Base-by-base conservation (phyloP, 345 rosid genomes). In the Clausena lansium region DNA sequence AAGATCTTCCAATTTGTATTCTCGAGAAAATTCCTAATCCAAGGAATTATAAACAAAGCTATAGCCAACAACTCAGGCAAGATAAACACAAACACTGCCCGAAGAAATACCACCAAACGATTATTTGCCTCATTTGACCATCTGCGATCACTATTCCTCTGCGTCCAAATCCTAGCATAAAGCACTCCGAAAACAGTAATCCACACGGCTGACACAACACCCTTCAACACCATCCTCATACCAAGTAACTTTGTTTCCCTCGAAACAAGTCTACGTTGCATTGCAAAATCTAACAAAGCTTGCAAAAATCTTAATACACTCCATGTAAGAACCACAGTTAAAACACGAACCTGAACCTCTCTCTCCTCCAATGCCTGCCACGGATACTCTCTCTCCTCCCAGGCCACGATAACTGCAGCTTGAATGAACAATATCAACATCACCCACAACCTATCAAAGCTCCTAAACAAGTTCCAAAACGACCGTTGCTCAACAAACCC, bases 401-500 rank as follows among this genome's bases (percentile, higher is more conserved):
- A 89, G 4, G 96, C 97, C 24, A 95, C 88, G 59, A 95, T 91
- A 8, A 92, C 82, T 4, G 97, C 93, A 9, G 91, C 91, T 83
- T 95, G 99, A 63, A 95, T 75, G 76, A 87, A 93, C 79, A 95
- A 76, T 68, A 92, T 78, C 87, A 93, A 70, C 88, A 93, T 86
- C 83, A 93, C 90, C 98, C 97, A 95, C 71, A 93, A 67, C 82
- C 99, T 79, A 45, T 95, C 99, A 76, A 95, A 95, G 82, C 99
- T 95, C 88, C 99, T 74, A 61, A 78, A 82, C 71, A 95, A 45
- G 81, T 95, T 93, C 94, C 92, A 92, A 75, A 93, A 95, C 47
- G 99, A 93, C 80, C 98, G 85, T 81, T 92, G 98, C 87, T 95
- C 99, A 47, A 95, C 98, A 78, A 93, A 95, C 39, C 99, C 99